phyloP scores from a whole-genome alignment of 2,329 filamentous ascomycete genomes.

The Penicillium olsonii region DNA sequence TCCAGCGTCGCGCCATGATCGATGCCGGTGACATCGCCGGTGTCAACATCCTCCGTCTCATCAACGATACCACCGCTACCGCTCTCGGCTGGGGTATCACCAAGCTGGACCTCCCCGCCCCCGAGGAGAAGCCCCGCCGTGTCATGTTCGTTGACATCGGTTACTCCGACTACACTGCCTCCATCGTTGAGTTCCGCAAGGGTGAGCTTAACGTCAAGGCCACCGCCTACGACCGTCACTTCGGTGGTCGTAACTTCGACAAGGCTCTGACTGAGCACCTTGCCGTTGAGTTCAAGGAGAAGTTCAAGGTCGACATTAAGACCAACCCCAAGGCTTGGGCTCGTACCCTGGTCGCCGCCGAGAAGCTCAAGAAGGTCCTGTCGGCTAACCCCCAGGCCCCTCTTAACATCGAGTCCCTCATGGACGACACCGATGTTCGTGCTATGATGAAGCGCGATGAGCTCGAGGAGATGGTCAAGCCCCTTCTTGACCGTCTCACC shows the following conservation, averaged over 20 bases:
- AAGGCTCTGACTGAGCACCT: conserved; percentile 93
- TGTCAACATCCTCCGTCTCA: conserved; percentile 86
- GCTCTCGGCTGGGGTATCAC: conserved; percentile 97
- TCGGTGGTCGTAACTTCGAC: conserved; percentile 97
- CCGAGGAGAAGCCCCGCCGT: conserved; percentile 88
- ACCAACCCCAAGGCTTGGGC: conserved; percentile 86
- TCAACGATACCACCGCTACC: conserved; percentile 97
- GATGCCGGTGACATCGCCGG: conserved; percentile 93
- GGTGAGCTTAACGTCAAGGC: conserved; percentile 93
- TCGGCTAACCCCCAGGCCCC: conserved; percentile 92
- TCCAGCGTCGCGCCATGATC: conserved; percentile 83
- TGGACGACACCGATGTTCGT: conserved; percentile 94
- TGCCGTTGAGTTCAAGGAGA: conserved; percentile 92
- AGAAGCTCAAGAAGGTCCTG: conserved; percentile 98
- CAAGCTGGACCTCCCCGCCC: conserved; percentile 84
- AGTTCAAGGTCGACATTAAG: conserved; percentile 95
- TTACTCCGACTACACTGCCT: conserved; percentile 92
- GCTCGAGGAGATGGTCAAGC: conserved; percentile 86
- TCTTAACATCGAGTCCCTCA: conserved; percentile 95
- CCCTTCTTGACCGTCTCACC: conserved; percentile 72
- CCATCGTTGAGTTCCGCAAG: conserved; percentile 95
- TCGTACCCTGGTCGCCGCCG: conserved; percentile 82
- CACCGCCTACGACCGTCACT: conserved; percentile 91
- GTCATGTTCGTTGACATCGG: conserved; percentile 94
- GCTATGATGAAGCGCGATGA: conserved; percentile 91